Conservation (phyloP, 306 rosid genomes). For the Prunus dulcis region DNA sequence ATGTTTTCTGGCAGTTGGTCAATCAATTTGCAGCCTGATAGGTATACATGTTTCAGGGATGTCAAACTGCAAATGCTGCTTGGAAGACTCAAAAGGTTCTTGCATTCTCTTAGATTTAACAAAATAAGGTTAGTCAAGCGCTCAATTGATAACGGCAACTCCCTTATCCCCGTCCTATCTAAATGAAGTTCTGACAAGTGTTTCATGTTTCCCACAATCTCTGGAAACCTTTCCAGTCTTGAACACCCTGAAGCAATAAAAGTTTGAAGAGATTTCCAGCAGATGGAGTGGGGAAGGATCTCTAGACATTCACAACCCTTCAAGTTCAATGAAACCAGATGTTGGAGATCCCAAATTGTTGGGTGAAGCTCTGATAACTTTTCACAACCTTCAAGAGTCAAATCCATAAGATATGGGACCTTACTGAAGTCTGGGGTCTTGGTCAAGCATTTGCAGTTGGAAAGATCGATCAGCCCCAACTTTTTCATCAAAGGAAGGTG, state of each 20-base stretch:
- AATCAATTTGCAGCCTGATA: background rate
- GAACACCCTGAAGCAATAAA: constrained; percentile 12
- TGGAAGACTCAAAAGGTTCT: background rate
- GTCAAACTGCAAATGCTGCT: background rate
- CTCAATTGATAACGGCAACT: background rate
- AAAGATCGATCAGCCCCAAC: background rate
- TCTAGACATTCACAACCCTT: constrained; percentile 13
- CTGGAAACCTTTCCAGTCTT: background rate
- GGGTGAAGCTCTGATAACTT: no score
- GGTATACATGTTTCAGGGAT: background rate
- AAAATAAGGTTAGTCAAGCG: background rate
- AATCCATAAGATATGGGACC: constrained; percentile 6
- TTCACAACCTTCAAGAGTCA: background rate
- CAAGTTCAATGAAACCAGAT: no score
- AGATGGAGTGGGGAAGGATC: background rate
- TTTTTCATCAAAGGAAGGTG: background rate
- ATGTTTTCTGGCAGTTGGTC: constrained; percentile 4
- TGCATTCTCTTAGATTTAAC: background rate
- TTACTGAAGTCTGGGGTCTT: background rate
- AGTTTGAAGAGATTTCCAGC: background rate
- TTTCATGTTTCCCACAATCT: background rate
- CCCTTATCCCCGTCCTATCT: background rate
- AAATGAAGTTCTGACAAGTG: background rate
- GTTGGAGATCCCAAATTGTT: no score
- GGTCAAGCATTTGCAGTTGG: background rate